A percentile compares a stretch with the other conserved stretches of the same genome.
phyloP scores from a whole-genome alignment of 2,329 filamentous ascomycete genomes.

The Beauveria scarabaeidicola region DNA sequence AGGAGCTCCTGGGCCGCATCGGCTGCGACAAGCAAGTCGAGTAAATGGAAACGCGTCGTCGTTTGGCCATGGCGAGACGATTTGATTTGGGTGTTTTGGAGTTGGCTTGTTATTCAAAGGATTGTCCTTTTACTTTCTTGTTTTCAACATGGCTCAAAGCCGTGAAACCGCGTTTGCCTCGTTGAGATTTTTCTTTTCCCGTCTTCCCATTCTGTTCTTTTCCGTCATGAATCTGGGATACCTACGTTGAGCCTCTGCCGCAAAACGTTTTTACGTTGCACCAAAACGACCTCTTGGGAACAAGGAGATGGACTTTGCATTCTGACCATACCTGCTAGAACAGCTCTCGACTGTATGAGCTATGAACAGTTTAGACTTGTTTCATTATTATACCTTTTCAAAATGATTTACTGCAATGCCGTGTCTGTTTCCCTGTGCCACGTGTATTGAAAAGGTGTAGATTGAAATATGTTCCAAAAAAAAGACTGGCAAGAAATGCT shows the following conservation, averaged over 20 bases:
- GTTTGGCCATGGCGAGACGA: neutral
- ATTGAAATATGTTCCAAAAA: too few relatives aligned
- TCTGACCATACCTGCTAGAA: constrained; percentile 9
- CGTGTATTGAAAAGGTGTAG: too few relatives aligned
- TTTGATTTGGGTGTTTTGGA: constrained; percentile 1
- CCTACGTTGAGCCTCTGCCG: constrained; percentile 4
- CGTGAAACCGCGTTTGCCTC: too few relatives aligned
- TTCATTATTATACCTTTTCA: neutral
- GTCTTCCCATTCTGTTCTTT: neutral
- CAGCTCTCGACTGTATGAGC: constrained; percentile 9
- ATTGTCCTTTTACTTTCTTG: neutral
- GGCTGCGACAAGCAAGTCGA: constrained; percentile 71
- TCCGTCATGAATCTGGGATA: constrained; percentile 5
- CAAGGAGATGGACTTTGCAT: constrained; percentile 3
- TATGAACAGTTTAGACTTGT: constrained; percentile 6
- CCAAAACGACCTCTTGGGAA: neutral
- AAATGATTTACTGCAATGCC: too few relatives aligned
- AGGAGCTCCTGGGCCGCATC: constrained; percentile 73
- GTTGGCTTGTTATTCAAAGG: neutral
- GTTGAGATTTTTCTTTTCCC: neutral
- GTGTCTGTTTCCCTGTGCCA: too few relatives aligned
- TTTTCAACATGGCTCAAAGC: neutral
- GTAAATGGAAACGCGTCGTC: constrained; percentile 14
- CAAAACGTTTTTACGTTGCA: neutral
- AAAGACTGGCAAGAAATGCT: neutral